A percentile compares a stretch with the other conserved stretches of the same genome.
Evolutionary conservation across 345 rosid species (phyloP).

Genomic region (Brassica napus): Da-Ae NC_063442.1:30584001-30584500

Average conservation of each 20-base stretch:
- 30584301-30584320: not conserved
- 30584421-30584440: too few relatives aligned
- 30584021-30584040: too few relatives aligned
- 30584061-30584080: conserved; percentile 86
- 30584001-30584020: not conserved
- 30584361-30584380: too few relatives aligned
- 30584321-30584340: not conserved
- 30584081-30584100: conserved; percentile 98
- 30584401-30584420: too few relatives aligned
- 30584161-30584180: conserved; percentile 79
- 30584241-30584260: not conserved
- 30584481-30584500: too few relatives aligned
- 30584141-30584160: conserved; percentile 86
- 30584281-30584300: not conserved
- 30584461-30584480: too few relatives aligned
- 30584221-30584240: conserved; percentile 3
- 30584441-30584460: too few relatives aligned
- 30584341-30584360: too few relatives aligned
- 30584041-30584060: conserved; percentile 14
- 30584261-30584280: not conserved
- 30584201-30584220: not conserved
- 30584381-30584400: too few relatives aligned
- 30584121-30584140: conserved; percentile 76
- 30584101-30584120: conserved; percentile 83
- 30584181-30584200: conserved; percentile 51